Conservation (phyloP, 2,329 filamentous ascomycete species). For the Colletotrichum agaves region DNA sequence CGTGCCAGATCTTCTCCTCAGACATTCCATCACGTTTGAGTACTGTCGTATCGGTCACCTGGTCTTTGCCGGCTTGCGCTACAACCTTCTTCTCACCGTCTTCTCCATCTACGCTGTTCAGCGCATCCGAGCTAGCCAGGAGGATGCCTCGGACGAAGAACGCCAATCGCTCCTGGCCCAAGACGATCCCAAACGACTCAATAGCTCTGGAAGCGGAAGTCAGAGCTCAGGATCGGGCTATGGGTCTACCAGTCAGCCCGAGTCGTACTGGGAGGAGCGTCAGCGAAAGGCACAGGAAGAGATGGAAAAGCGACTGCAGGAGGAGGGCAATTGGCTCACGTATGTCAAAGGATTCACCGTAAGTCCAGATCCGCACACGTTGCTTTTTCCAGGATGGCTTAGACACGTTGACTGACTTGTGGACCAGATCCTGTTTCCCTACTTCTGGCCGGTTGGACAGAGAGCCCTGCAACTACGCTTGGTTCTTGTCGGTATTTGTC, state of each 20-base stretch:
- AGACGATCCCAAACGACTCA: conserved; percentile 38
- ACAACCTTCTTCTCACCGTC: conserved; percentile 31
- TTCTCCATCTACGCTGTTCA: conserved; percentile 32
- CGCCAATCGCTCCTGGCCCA: conserved; percentile 64
- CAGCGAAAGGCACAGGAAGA: conserved; percentile 65
- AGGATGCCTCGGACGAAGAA: conserved; percentile 62
- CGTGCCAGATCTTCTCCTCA: conserved; percentile 41
- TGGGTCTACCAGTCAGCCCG: conserved; percentile 57
- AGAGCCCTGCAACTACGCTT: conserved; percentile 74
- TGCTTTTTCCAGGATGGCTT: background rate
- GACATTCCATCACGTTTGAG: conserved; percentile 42
- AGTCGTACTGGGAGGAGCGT: conserved; percentile 65
- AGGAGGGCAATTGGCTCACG: conserved; percentile 80
- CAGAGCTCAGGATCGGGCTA: conserved; percentile 49
- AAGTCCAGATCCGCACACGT: conserved; percentile 38
- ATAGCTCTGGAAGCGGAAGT: conserved; percentile 39
- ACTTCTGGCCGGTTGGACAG: conserved; percentile 80
- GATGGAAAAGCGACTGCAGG: conserved; percentile 75
- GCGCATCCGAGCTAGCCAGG: conserved; percentile 34
- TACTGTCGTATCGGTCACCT: conserved; percentile 32
- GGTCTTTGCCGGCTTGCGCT: conserved; percentile 32
- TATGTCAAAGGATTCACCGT: conserved; percentile 79
- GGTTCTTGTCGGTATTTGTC: conserved; percentile 72
- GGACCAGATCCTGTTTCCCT: conserved; percentile 75
- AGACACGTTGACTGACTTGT: conserved; percentile 10